These are phyloP conservation scores for Penicillium janthinellum DNA, from an alignment of 2,329 filamentous ascomycete genomes.

Conservation along the genomic window DNA sequence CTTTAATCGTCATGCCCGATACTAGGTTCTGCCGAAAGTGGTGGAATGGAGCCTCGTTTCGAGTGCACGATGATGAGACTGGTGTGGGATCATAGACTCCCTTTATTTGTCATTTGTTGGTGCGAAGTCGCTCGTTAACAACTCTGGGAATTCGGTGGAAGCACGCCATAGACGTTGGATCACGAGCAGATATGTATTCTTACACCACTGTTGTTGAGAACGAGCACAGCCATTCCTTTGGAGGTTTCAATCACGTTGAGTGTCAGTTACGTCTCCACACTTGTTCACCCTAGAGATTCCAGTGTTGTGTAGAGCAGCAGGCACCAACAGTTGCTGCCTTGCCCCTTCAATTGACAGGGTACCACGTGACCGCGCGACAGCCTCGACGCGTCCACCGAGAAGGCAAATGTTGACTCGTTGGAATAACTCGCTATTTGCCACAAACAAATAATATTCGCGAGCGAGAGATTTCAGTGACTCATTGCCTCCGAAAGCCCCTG, in stretches of 20 bases:
- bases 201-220: not conserved
- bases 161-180: not conserved
- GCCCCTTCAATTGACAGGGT: not conserved
- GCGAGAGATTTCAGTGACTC: slow-evolving; percentile 11
- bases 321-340: slow-evolving; percentile 12
- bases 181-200: not conserved
- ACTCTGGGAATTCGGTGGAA: not conserved
- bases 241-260: too few species aligned
- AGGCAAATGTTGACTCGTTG: slow-evolving; percentile 14
- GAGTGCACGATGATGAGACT: not conserved
- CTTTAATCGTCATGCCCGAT: not conserved
- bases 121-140: not conserved
- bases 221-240: not conserved
- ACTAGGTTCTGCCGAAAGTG: not conserved
- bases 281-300: not conserved
- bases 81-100: not conserved
- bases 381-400: slow-evolving; percentile 34
- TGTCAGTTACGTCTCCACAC: too few species aligned
- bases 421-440: slow-evolving; percentile 22
- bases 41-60: not conserved
- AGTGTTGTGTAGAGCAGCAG: not conserved
- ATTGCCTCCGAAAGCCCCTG: not conserved
- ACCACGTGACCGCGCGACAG: slow-evolving; percentile 43
- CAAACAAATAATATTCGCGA: slow-evolving; percentile 12
- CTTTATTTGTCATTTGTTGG: not conserved